These are phyloP conservation scores for Chrysoporthe cubensis DNA, from an alignment of 2,329 filamentous ascomycete species.

Conservation along the genomic window DNA sequence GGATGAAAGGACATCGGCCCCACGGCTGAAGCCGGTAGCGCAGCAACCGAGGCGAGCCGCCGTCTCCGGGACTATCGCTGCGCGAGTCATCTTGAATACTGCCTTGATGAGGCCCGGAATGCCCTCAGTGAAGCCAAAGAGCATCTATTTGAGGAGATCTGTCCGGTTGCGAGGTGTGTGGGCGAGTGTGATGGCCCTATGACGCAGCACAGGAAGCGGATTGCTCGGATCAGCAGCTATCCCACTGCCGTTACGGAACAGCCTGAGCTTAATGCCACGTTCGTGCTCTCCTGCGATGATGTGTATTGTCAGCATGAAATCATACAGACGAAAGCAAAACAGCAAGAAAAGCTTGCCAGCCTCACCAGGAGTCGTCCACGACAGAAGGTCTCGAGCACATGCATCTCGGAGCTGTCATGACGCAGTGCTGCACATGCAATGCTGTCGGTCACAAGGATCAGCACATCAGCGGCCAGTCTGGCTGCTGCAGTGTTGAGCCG, in stretches of 20 bases:
- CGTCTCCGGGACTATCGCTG: constrained; percentile 1
- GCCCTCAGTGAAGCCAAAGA: background rate
- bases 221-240: background rate
- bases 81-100: background rate
- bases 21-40: constrained; percentile 15
- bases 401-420: constrained; percentile 10
- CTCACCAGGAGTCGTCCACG: background rate
- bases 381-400: background rate
- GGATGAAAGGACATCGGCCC: constrained; percentile 25
- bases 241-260: background rate
- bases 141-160: background rate
- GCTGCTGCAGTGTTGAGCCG: background rate
- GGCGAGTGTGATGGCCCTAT: background rate
- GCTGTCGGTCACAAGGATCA: background rate
- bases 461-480: no score
- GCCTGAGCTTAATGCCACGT: background rate
- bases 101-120: background rate
- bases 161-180: background rate
- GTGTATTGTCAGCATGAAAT: background rate
- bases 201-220: background rate
- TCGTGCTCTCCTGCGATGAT: background rate
- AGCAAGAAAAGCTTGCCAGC: background rate
- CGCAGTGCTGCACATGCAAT: constrained; percentile 4
- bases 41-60: constrained; percentile 17
- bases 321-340: background rate